Base-by-base conservation (phyloP, 2,329 filamentous ascomycete genomes). In the Trichoderma harzianum region DNA sequence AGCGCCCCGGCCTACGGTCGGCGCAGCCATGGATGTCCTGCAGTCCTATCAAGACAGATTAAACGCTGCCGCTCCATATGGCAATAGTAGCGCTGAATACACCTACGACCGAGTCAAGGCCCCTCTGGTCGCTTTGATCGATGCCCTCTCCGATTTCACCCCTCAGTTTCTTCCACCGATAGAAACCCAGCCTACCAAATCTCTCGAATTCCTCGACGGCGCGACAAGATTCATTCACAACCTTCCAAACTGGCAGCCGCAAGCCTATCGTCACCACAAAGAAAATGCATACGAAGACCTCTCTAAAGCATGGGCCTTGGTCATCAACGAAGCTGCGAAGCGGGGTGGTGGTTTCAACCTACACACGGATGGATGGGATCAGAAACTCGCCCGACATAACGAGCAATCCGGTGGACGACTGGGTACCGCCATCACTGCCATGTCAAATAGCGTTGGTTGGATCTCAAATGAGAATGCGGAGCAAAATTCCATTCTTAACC, bases 251-350 rank as follows among this genome's bases (percentile, higher is more conserved):
- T 99, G 95, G 94, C 93, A 96, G 76, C 93, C 91, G 58, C 92
- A 92, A 73, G 90, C 93, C 74, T 92, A 98, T 83, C 95, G 95
- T 75, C 89, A 97, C 77, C 93, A 97, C 84, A 98, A 98, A 82
- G 92, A 97, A 75, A 94, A 94, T 74, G 95, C 95, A 7, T 99
- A 99, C 79, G 95, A 99, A 78, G 96, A 98, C 79, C 95, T 99
- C 74, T 92, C 93, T 30, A 94, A 92, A 78, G 96, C 96, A 1
- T 99, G 96, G 96, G 91, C 93, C 18, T 82, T 97, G 75, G 95
- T 97, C 64, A 92, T 99, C 76, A 91, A 91, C 73, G 96, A 99
- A 81, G 94, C 94, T 2, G 91, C 92, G 26, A 98, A 98, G 84
- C 89, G 93, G 76, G 95, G 94, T 12, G 95, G 94, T 32, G 96